Conservation (phyloP, 2,329 filamentous ascomycete species). For the Pyricularia sp. region DNA sequence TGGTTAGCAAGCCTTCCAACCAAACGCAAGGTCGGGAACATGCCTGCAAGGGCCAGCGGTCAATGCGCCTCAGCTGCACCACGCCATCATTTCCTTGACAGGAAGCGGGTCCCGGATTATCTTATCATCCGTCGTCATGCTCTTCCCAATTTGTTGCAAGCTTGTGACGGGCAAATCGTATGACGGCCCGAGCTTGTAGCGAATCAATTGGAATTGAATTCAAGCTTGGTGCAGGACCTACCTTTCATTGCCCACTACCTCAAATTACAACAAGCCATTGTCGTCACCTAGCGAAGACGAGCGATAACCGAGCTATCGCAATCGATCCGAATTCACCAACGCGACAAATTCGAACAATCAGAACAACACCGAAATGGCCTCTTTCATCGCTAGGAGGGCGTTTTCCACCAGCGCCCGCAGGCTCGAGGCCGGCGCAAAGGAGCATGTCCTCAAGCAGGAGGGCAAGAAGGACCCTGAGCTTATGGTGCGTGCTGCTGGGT, state of each 20-base stretch:
- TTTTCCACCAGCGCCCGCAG: conserved; percentile 42
- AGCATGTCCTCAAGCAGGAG: conserved; percentile 41
- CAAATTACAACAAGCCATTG: not conserved
- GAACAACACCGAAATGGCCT: conserved; percentile 31
- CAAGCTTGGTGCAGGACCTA: not conserved
- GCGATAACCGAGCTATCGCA: not conserved
- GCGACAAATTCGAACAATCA: not conserved
- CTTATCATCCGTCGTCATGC: not conserved
- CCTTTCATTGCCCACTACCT: not conserved
- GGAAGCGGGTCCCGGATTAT: not conserved
- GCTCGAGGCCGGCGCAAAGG: conserved; percentile 26
- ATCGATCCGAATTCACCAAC: not conserved
- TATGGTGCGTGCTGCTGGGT: conserved; percentile 22
- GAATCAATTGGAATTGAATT: not conserved
- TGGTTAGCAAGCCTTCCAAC: not conserved
- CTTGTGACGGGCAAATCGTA: not conserved
- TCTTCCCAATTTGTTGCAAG: not conserved
- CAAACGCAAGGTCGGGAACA: not conserved
- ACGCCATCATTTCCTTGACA: not conserved
- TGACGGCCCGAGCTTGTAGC: not conserved
- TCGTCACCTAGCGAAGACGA: not conserved
- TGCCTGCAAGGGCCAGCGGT: not conserved
- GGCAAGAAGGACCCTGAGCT: conserved; percentile 41
- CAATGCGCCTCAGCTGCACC: not conserved
- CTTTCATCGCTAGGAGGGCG: conserved; percentile 41